phyloP scores from a whole-genome alignment of 208 protist species.

The Acanthamoeba sp. region DNA sequence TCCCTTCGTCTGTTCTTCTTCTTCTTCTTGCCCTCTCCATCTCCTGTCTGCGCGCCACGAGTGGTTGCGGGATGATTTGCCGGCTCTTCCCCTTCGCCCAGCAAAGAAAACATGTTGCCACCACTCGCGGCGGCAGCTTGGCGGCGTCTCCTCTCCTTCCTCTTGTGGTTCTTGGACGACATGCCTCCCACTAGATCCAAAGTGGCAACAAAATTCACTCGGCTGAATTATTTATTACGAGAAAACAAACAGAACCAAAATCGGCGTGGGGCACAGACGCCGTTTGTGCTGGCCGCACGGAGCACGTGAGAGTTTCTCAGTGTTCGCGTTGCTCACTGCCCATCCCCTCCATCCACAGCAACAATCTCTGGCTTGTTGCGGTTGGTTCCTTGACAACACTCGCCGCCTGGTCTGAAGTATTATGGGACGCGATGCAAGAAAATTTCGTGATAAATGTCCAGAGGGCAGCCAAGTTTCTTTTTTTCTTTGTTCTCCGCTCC shows the following conservation, averaged over 20 bases:
- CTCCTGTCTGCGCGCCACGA: background rate
- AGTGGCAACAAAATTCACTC: no score
- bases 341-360: no score
- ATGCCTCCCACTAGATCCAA: no score
- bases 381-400: no score
- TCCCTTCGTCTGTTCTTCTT: background rate
- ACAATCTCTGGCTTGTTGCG: no score
- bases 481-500: slow-evolving; percentile 55
- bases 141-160: background rate
- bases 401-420: no score
- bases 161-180: background rate
- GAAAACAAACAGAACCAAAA: no score
- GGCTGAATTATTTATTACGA: no score
- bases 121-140: background rate
- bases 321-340: no score
- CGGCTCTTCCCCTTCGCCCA: background rate
- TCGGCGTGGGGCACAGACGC: no score
- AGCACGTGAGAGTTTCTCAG: no score
- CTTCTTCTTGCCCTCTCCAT: background rate
- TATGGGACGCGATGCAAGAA: background rate
- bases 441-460: slow-evolving; percentile 27
- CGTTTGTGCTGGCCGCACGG: no score
- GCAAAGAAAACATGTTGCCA: background rate
- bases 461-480: background rate
- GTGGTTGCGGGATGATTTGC: background rate